Conservation (phyloP, 1,284 basidiomycete species). For the Ustilago cynodontis region DNA sequence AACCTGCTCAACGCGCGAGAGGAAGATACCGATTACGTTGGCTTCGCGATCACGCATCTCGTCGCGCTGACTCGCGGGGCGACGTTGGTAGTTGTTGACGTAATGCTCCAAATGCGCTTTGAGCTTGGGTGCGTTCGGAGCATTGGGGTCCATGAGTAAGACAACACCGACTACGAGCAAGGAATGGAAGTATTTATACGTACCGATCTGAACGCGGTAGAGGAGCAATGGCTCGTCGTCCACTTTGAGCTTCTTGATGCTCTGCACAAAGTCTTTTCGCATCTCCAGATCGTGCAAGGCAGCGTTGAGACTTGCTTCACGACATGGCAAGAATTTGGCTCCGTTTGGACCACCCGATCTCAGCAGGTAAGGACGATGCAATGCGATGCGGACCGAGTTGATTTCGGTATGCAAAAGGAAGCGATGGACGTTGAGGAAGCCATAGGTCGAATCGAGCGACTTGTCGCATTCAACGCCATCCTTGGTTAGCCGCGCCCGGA, state of each 20-base stretch:
- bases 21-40: slow-evolving; percentile 56
- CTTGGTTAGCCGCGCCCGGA: slow-evolving; percentile 38
- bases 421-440: slow-evolving; percentile 61
- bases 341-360: slow-evolving; percentile 50
- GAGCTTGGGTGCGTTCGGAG: slow-evolving; percentile 47
- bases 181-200: slow-evolving; percentile 64
- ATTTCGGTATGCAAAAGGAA: slow-evolving; percentile 63
- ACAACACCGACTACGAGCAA: slow-evolving; percentile 59
- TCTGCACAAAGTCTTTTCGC: slow-evolving; percentile 50
- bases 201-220: slow-evolving; percentile 54
- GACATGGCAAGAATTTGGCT: slow-evolving; percentile 48
- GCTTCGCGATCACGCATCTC: slow-evolving; percentile 62
- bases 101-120: slow-evolving; percentile 50
- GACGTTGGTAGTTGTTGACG: slow-evolving; percentile 27
- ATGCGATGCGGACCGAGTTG: slow-evolving; percentile 53
- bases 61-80: slow-evolving; percentile 35
- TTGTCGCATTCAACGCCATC: slow-evolving; percentile 48
- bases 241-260: slow-evolving; percentile 23
- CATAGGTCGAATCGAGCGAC: slow-evolving; percentile 54
- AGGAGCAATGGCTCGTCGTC: slow-evolving; percentile 34
- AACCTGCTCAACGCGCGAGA: slow-evolving; percentile 49
- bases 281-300: slow-evolving; percentile 60
- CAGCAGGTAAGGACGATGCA: slow-evolving; percentile 63
- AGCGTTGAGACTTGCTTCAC: slow-evolving; percentile 57
- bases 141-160: slow-evolving; percentile 57